These are phyloP conservation scores for Penicillium goetzii DNA, from an alignment of 495 filamentous ascomycete genomes.

Conservation along the genomic window DNA sequence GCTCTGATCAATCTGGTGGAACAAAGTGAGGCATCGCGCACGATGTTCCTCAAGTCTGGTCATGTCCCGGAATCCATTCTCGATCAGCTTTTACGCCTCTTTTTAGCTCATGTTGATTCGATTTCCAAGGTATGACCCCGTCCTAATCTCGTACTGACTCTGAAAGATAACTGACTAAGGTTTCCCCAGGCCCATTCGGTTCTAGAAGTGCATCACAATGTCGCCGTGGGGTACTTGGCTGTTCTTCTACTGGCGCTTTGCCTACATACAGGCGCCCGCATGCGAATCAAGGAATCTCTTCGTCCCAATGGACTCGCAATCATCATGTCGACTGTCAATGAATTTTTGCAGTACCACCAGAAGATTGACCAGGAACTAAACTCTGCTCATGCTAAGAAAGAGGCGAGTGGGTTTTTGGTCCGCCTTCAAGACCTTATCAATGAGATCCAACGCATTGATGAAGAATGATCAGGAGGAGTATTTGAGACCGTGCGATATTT, in stretches of 20 bases:
- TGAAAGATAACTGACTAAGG: slow-evolving; percentile 12
- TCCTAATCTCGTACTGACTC: neutral
- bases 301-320: slow-evolving; percentile 62
- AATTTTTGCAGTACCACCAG: slow-evolving; percentile 79
- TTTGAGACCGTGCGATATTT: neutral
- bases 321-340: slow-evolving; percentile 77
- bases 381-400: slow-evolving; percentile 26
- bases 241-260: slow-evolving; percentile 82
- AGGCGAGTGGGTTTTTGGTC: slow-evolving; percentile 56
- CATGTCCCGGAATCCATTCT: slow-evolving; percentile 36
- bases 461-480: neutral
- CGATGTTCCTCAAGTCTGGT: slow-evolving; percentile 37
- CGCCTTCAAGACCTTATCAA: slow-evolving; percentile 58
- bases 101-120: slow-evolving; percentile 41
- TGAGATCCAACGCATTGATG: slow-evolving; percentile 33
- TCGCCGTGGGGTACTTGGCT: slow-evolving; percentile 88
- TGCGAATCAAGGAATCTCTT: slow-evolving; percentile 54
- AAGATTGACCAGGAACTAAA: slow-evolving; percentile 62
- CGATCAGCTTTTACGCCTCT: slow-evolving; percentile 48
- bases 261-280: slow-evolving; percentile 56
- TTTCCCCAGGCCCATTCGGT: slow-evolving; percentile 73
- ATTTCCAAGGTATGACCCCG: slow-evolving; percentile 50
- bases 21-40: slow-evolving; percentile 61
- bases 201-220: slow-evolving; percentile 80
- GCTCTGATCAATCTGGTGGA: slow-evolving; percentile 90